phyloP scores from a whole-genome alignment of 768 basidiomycete species.

The Aureoboletus auriporus region DNA sequence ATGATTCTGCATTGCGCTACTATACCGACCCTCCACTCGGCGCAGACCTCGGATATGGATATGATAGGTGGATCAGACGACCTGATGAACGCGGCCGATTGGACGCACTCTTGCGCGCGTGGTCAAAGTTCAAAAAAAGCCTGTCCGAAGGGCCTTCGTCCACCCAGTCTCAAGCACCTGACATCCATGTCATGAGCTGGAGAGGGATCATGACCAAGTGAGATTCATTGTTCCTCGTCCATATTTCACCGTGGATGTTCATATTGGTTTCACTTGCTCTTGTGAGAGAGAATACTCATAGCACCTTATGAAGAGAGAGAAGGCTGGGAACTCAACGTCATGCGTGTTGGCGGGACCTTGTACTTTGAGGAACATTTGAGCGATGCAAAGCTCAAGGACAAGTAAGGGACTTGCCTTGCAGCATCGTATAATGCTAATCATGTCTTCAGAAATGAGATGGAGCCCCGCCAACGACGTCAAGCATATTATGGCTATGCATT shows the following conservation, averaged over 20 bases:
- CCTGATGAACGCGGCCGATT: constrained; percentile 65
- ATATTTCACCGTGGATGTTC: constrained; percentile 1
- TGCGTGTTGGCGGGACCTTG: constrained; percentile 64
- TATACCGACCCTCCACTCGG: constrained; percentile 62
- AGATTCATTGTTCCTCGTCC: constrained; percentile 20
- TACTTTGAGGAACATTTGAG: constrained; percentile 73
- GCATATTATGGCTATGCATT: constrained; percentile 87
- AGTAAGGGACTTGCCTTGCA: constrained; percentile 40
- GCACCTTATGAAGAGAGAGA: constrained; percentile 83
- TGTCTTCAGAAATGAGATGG: constrained; percentile 54
- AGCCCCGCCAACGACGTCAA: constrained; percentile 58
- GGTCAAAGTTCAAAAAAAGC: constrained; percentile 39
- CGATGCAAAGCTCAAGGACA: constrained; percentile 55
- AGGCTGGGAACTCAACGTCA: constrained; percentile 78
- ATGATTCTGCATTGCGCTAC: constrained; percentile 66
- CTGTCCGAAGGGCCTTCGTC: constrained; percentile 30
- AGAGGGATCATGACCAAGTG: constrained; percentile 84
- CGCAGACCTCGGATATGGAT: constrained; percentile 67
- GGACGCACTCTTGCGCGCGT: constrained; percentile 62
- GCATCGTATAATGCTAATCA: constrained; percentile 1
- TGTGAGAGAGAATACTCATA: constrained; percentile 65
- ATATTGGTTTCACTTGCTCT: constrained; percentile 17
- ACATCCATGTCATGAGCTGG: constrained; percentile 65
- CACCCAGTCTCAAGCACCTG: constrained; percentile 26
- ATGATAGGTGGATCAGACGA: constrained; percentile 66